phyloP scores from a whole-genome alignment of 805 yeast species.

The Jamesozyma rosinii region DNA sequence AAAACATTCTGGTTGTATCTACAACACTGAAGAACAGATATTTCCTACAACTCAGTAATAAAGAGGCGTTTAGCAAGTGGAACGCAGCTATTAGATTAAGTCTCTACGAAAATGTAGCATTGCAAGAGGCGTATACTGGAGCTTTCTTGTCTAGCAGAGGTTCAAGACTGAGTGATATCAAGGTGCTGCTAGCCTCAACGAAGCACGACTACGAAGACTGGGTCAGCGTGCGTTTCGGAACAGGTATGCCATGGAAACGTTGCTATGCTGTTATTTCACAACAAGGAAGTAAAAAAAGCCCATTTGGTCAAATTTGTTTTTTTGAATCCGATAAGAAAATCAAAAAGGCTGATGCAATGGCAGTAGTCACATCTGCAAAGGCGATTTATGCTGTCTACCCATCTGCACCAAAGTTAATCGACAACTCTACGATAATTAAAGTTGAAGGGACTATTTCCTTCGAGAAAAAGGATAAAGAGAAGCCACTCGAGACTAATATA shows the following conservation, averaged over 20 bases:
- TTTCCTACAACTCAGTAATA: slow-evolving; percentile 65
- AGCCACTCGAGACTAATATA: slow-evolving; percentile 39
- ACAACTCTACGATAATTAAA: slow-evolving; percentile 80
- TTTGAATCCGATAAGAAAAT: slow-evolving; percentile 71
- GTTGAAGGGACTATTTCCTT: slow-evolving; percentile 73
- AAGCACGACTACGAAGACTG: slow-evolving; percentile 86
- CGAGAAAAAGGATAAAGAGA: slow-evolving; percentile 39
- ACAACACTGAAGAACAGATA: slow-evolving; percentile 87
- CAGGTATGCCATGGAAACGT: slow-evolving; percentile 96
- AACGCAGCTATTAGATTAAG: slow-evolving; percentile 73
- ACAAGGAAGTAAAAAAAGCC: slow-evolving; percentile 37
- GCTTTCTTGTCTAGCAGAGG: slow-evolving; percentile 91
- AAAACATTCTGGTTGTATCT: slow-evolving; percentile 76
- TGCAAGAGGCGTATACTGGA: slow-evolving; percentile 95
- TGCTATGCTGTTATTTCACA: slow-evolving; percentile 87
- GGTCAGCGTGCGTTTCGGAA: slow-evolving; percentile 89
- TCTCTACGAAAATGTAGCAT: slow-evolving; percentile 65
- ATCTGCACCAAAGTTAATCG: slow-evolving; percentile 68
- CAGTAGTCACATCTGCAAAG: slow-evolving; percentile 59
- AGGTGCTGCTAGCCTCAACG: slow-evolving; percentile 74
- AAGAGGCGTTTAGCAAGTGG: slow-evolving; percentile 64
- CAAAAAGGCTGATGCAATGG: slow-evolving; percentile 67
- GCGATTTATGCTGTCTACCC: slow-evolving; percentile 90
- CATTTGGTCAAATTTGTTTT: slow-evolving; percentile 62
- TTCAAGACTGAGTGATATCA: slow-evolving; percentile 73